phyloP scores from a whole-genome alignment of 441 rosid genomes.

The Jatropha multifida region DNA sequence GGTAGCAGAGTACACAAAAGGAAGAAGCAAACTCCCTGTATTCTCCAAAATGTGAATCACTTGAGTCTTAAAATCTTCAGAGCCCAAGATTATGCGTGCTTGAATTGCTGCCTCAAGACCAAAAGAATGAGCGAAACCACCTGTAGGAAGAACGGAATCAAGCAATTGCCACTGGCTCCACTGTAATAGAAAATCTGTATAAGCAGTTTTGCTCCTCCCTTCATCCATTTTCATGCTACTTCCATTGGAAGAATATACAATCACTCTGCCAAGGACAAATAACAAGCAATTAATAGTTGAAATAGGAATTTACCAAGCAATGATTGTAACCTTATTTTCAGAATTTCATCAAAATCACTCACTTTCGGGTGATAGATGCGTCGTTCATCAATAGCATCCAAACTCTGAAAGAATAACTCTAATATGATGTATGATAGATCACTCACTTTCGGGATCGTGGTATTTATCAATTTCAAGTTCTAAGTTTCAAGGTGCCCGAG shows the following conservation, averaged over 20 bases:
- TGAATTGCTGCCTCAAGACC: constrained; percentile 89
- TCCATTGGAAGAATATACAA: constrained; percentile 26
- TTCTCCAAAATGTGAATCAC: constrained; percentile 60
- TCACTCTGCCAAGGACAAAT: constrained; percentile 6
- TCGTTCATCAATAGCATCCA: background rate
- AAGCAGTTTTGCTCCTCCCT: constrained; percentile 15
- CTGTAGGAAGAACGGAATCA: constrained; percentile 86
- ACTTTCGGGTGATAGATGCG: no score
- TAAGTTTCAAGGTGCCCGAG: background rate
- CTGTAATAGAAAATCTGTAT: constrained; percentile 31
- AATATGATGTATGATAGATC: background rate
- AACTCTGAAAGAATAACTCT: background rate
- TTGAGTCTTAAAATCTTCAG: constrained; percentile 52
- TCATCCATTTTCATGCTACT: constrained; percentile 27
- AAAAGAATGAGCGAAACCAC: constrained; percentile 87
- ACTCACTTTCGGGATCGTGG: background rate
- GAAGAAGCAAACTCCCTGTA: constrained; percentile 77
- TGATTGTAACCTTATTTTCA: no score
- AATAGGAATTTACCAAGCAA: constrained; percentile 1
- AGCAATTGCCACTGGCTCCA: constrained; percentile 97
- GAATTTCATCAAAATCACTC: no score
- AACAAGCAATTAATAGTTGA: background rate
- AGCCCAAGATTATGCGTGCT: constrained; percentile 46
- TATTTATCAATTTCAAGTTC: background rate
- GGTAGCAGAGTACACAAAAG: constrained; percentile 65